Evolutionary conservation across 768 basidiomycete species (phyloP).

Genomic region (Tulasnella calospora): DNA sequence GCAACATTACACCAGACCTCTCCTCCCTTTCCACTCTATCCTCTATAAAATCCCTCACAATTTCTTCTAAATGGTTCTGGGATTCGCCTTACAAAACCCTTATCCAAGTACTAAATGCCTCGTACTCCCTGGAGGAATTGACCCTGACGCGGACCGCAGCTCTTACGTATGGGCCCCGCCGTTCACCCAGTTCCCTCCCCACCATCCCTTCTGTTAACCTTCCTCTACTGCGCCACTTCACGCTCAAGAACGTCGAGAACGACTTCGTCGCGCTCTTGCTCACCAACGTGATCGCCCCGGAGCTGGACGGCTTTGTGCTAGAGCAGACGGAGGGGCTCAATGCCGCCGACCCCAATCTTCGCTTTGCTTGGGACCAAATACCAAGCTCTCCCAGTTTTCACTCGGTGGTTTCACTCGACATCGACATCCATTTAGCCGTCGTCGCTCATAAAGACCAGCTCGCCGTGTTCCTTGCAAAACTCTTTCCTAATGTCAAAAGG

Average conservation of each 20-base stretch:
- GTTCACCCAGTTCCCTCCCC: neutral
- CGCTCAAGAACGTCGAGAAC: neutral
- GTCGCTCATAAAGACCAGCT: neutral
- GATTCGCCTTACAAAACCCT: neutral
- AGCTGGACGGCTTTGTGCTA: neutral
- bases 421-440: neutral
- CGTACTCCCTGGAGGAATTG: neutral
- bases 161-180: neutral
- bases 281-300: neutral
- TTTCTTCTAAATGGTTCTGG: neutral
- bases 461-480: neutral
- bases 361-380: neutral
- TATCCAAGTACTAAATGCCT: neutral
- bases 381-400: neutral
- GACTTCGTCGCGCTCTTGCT: neutral
- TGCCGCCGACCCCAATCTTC: neutral
- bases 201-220: neutral
- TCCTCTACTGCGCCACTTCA: neutral
- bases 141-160: neutral
- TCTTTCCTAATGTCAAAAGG: neutral
- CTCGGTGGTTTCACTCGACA: neutral
- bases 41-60: neutral
- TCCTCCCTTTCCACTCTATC: neutral
- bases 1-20: neutral
- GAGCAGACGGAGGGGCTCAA: neutral